phyloP scores from a whole-genome alignment of 2,329 filamentous ascomycete species.

The Claviceps sorghi region DNA sequence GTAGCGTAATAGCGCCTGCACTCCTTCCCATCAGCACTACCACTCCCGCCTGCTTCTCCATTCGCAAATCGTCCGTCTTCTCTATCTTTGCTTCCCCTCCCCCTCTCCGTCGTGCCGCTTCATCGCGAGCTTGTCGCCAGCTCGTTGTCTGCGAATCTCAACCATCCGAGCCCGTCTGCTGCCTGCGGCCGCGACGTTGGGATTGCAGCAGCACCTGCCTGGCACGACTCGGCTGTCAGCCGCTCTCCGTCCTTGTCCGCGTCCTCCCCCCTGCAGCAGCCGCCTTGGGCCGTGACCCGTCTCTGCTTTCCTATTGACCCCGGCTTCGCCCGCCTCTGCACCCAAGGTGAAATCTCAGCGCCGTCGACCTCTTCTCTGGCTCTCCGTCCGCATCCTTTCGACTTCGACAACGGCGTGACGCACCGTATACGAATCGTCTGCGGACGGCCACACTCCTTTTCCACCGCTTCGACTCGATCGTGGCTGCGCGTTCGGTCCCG shows the following conservation, averaged over 20 bases:
- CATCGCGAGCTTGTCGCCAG: background rate
- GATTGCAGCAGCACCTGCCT: constrained; percentile 1
- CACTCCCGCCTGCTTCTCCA: background rate
- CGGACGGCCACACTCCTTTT: background rate
- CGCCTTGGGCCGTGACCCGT: background rate
- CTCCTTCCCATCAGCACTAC: background rate
- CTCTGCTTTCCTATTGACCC: background rate
- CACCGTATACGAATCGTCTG: constrained; percentile 1
- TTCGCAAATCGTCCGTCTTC: background rate
- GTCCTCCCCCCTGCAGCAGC: constrained; percentile 3
- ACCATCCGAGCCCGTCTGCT: background rate
- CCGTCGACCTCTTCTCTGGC: background rate
- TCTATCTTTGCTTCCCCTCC: background rate
- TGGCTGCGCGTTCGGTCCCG: background rate
- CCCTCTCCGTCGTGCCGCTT: background rate
- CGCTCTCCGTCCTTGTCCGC: background rate
- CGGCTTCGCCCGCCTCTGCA: background rate
- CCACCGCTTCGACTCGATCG: background rate
- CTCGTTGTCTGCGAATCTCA: background rate
- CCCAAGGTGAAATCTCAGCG: background rate
- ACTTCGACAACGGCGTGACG: background rate
- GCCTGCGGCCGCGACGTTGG: background rate
- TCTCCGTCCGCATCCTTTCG: background rate
- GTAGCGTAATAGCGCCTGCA: background rate
- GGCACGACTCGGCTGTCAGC: background rate